Evolutionary conservation across 2,329 filamentous ascomycete species (phyloP).

Genomic region (Botrytis medusae): DNA sequence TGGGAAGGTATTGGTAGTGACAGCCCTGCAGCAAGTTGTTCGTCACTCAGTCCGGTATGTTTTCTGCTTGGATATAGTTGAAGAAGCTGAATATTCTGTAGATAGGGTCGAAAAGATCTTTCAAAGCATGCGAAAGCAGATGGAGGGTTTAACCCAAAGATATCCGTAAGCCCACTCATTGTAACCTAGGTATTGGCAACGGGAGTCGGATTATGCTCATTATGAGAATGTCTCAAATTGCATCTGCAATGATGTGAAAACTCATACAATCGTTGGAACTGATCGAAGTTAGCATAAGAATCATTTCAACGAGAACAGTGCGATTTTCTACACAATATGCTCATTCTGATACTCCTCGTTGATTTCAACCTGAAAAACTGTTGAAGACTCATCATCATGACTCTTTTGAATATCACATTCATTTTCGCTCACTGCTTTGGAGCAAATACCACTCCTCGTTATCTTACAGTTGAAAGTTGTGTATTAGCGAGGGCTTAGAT

Average conservation of each 20-base stretch:
- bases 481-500: conserved; percentile 34
- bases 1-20: not conserved
- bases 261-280: not conserved
- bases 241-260: not conserved
- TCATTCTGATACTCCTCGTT: not conserved
- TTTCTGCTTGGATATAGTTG: not conserved
- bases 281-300: not conserved
- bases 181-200: fast-evolving
- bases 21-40: not conserved
- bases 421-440: conserved; percentile 40
- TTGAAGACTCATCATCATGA: fast-evolving
- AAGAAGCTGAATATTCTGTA: not conserved
- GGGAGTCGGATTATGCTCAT: fast-evolving
- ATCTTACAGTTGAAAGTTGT: conserved; percentile 29
- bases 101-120: not conserved
- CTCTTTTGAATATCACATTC: conserved; percentile 36
- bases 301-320: fast-evolving
- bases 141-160: not conserved
- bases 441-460: conserved; percentile 36
- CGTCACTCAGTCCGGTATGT: not conserved
- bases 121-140: not conserved
- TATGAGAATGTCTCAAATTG: not conserved
- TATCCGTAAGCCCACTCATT: not conserved
- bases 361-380: not conserved
- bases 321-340: not conserved